Base-by-base conservation (phyloP, 306 rosid genomes). In the Pterocarpus santalinus region DNA sequence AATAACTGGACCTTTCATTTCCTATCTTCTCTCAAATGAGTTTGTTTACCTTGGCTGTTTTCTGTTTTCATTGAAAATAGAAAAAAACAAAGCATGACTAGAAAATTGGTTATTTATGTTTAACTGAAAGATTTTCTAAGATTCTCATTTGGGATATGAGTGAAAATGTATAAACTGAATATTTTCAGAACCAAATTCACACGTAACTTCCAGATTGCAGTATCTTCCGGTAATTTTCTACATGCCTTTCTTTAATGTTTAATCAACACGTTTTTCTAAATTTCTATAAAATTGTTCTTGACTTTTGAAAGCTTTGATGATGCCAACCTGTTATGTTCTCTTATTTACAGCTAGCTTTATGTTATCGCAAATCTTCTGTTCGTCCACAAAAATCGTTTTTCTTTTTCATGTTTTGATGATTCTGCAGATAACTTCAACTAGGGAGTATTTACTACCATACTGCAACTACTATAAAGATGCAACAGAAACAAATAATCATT, bases 381-480 rank as follows among this genome's bases (percentile, higher is more conserved):
- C 73, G 75, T 62, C 81, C 34, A 7, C 17, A 33, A 75, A 51
- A 53, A 66, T 66, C 58, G 44, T 6, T 58, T 76, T 22, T 22
- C 36, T 61, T 69, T 71, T 69, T 79, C 12, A 52, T 62, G 41
- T 66, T 79, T 82, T 22, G 75, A 55, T 77, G 68, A 68, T 72
- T 84, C 35, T 63, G 83, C 90, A 95, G 97, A 76, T 91, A 79
- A 90, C 93, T 60, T 90, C 91, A 38, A 80, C 77, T 36, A 78
- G 57, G 88, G 95, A 89, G 68, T 89, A 89, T 85, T 72, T 95
- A 69, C 78, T 83, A 67, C 88, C 81, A 81, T 81, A 87, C 65
- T 89, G 93, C 88, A 78, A 80, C 86, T 80, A 46, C 70, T 80
- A 88, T 62, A 75, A 75, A 87, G 85, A 73, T 17, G 76, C 75